Evolutionary conservation across 2,329 filamentous ascomycete genomes (phyloP).

Genomic region (Sarocladium kiliense): DNA sequence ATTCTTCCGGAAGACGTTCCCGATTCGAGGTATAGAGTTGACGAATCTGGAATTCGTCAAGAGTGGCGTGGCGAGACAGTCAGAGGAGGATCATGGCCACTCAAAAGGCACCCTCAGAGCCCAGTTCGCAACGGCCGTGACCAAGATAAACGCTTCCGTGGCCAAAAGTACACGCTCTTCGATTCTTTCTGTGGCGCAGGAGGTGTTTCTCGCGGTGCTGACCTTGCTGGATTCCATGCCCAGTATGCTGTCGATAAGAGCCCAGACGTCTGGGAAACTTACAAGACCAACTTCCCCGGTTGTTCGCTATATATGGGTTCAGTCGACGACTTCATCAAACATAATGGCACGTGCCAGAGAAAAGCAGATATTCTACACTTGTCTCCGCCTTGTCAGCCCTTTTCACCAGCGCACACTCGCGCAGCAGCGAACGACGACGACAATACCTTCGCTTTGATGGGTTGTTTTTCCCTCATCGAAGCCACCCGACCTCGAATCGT

Average conservation of each 20-base stretch:
- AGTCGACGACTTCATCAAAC: constrained; percentile 43
- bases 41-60: constrained; percentile 26
- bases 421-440: constrained; percentile 64
- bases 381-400: constrained; percentile 73
- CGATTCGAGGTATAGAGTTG: constrained; percentile 21
- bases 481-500: constrained; percentile 60
- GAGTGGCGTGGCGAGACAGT: constrained; percentile 24
- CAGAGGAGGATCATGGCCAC: constrained; percentile 27
- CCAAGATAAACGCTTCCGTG: constrained; percentile 9
- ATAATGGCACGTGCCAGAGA: constrained; percentile 20
- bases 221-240: constrained; percentile 50
- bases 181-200: constrained; percentile 73
- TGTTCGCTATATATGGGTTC: constrained; percentile 42
- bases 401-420: constrained; percentile 65
- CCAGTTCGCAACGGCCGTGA: background rate
- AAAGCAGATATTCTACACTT: constrained; percentile 67
- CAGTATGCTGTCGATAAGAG: constrained; percentile 62
- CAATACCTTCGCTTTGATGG: constrained; percentile 58
- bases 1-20: constrained; percentile 25
- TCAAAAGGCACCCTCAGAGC: constrained; percentile 1
- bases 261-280: constrained; percentile 49
- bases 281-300: constrained; percentile 52
- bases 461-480: constrained; percentile 50
- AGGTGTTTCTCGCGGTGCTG: constrained; percentile 62
- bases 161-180: constrained; percentile 58